Conservation (phyloP, 371 early-diverging fungal species). For the Mucor plumbeus region DNA sequence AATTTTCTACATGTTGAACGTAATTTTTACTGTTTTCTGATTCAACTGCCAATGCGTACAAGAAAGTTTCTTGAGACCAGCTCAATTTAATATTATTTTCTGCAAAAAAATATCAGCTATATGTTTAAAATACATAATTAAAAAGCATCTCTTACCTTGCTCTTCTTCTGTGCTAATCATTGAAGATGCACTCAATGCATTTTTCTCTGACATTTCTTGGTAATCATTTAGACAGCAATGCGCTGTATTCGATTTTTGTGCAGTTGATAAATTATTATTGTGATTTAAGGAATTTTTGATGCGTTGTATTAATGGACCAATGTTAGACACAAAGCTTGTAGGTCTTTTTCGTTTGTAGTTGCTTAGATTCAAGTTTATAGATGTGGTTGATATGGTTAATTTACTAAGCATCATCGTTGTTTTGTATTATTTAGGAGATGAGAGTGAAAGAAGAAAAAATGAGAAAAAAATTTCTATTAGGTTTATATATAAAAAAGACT, state of each 20-base stretch:
- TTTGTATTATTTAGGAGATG: not conserved
- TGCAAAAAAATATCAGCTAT: not conserved
- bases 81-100: not conserved
- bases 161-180: not conserved
- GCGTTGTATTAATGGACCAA: conserved; percentile 11
- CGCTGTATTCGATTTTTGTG: conserved; percentile 14
- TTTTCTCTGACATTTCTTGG: conserved; percentile 7
- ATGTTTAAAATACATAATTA: not conserved
- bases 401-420: conserved; percentile 8
- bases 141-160: not conserved
- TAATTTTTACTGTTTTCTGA: conserved; percentile 13
- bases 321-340: conserved; percentile 7
- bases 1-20: conserved; percentile 11
- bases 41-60: conserved; percentile 6
- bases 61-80: conserved; percentile 8
- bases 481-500: conserved; percentile 1
- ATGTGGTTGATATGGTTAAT: conserved; percentile 3
- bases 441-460: not conserved
- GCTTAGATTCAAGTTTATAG: conserved; percentile 2
- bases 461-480: not conserved
- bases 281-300: conserved; percentile 10
- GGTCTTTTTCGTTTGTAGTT: conserved; percentile 17
- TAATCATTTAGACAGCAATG: conserved; percentile 5
- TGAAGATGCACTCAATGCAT: not conserved
- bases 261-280: not conserved